Conservation (phyloP, 352 stramenopile species). For the Pythium phragmitis region DNA sequence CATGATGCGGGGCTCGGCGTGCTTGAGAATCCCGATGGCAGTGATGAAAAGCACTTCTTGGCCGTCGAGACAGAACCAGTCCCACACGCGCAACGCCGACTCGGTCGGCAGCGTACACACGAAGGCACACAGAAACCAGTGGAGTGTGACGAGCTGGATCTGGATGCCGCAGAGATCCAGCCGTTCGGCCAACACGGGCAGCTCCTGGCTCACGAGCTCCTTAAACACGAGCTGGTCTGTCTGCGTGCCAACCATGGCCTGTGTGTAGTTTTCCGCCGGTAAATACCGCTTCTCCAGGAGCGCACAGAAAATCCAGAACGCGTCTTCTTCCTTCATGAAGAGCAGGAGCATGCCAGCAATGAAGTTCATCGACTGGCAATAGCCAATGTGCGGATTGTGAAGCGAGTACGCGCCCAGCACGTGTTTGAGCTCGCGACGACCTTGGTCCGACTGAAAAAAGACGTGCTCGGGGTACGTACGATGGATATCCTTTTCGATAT, state of each 20-base stretch:
- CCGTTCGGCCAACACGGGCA: constrained; percentile 37
- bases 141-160: constrained; percentile 74
- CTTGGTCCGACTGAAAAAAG: constrained; percentile 50
- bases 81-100: constrained; percentile 68
- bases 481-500: constrained; percentile 67
- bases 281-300: constrained; percentile 65
- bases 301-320: constrained; percentile 79
- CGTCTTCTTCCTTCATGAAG: constrained; percentile 68
- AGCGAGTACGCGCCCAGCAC: constrained; percentile 58
- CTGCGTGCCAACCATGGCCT: constrained; percentile 69
- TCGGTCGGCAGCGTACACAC: constrained; percentile 77
- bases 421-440: constrained; percentile 48
- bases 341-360: constrained; percentile 65
- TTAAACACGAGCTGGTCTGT: constrained; percentile 78
- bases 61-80: constrained; percentile 75
- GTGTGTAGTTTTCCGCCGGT: constrained; percentile 74
- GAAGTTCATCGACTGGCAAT: constrained; percentile 84
- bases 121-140: constrained; percentile 87
- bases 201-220: constrained; percentile 45
- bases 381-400: constrained; percentile 55
- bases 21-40: constrained; percentile 45
- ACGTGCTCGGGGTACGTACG: constrained; percentile 63
- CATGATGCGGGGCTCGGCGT: constrained; percentile 37
- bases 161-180: constrained; percentile 44
- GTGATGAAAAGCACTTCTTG: constrained; percentile 51